phyloP scores from a whole-genome alignment of 2,329 filamentous ascomycete genomes.

The Penicillium sp. region DNA sequence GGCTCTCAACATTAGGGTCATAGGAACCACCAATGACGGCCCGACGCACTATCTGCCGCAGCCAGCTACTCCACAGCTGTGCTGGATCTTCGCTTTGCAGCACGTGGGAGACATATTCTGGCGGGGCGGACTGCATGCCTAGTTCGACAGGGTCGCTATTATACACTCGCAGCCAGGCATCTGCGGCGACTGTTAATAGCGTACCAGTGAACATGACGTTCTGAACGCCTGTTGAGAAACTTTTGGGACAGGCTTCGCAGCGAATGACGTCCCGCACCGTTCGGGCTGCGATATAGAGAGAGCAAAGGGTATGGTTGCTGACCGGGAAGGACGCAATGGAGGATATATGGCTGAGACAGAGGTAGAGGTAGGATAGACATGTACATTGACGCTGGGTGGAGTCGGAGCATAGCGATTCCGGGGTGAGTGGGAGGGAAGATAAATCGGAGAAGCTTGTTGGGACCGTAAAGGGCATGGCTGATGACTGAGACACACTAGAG shows the following conservation, averaged over 20 bases:
- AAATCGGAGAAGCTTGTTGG: slow-evolving; percentile 22
- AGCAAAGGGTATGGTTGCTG: slow-evolving; percentile 44
- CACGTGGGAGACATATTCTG: slow-evolving; percentile 29
- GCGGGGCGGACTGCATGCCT: slow-evolving; percentile 34
- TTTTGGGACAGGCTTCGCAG: slow-evolving; percentile 43
- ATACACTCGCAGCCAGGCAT: slow-evolving; percentile 45
- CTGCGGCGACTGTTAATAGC: slow-evolving; percentile 45
- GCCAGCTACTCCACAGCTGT: slow-evolving; percentile 39
- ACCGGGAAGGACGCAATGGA: slow-evolving; percentile 45
- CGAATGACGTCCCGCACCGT: slow-evolving; percentile 45
- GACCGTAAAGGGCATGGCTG: slow-evolving; percentile 27
- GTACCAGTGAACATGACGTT: slow-evolving; percentile 50
- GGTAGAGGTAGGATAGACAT: slow-evolving; percentile 45
- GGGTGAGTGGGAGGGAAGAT: slow-evolving; percentile 23
- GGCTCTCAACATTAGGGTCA: slow-evolving; percentile 21
- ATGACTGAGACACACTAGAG: slow-evolving; percentile 35
- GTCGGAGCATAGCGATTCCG: slow-evolving; percentile 22
- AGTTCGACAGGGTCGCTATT: slow-evolving; percentile 38
- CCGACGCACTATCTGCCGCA: slow-evolving; percentile 38
- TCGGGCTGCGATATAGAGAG: slow-evolving; percentile 43
- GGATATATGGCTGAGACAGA: slow-evolving; percentile 45
- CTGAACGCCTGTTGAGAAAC: slow-evolving; percentile 44
- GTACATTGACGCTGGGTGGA: slow-evolving; percentile 31
- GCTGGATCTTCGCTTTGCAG: slow-evolving; percentile 29
- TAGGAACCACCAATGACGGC: slow-evolving; percentile 36